A percentile compares a stretch with the other conserved stretches of the same genome.
Evolutionary conservation across 2,329 filamentous ascomycete species (phyloP).

Genomic region (Fusarium cyanostomum): DNA sequence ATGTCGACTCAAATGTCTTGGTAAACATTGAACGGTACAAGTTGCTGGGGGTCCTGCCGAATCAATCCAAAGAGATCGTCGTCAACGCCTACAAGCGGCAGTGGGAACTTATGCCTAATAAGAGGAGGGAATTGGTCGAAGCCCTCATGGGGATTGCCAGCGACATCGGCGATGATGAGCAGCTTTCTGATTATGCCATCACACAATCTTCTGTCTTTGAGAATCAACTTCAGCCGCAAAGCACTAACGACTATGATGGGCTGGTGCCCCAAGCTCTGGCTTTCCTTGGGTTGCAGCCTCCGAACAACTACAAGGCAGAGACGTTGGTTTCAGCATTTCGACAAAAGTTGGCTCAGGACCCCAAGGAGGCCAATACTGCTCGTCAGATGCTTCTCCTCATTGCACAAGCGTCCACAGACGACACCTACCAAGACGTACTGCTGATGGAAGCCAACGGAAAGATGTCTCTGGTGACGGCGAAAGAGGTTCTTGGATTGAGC

Average conservation of each 20-base stretch:
- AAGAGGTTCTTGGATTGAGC: slow-evolving; percentile 45
- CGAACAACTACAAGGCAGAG: slow-evolving; percentile 49
- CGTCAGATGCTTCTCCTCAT: slow-evolving; percentile 49
- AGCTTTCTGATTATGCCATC: slow-evolving; percentile 50
- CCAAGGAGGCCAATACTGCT: slow-evolving; percentile 45
- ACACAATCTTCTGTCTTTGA: slow-evolving; percentile 53
- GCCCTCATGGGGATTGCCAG: slow-evolving; percentile 48
- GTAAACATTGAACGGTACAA: slow-evolving; percentile 49
- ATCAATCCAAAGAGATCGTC: slow-evolving; percentile 48
- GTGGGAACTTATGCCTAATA: slow-evolving; percentile 49
- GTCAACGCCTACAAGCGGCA: slow-evolving; percentile 54
- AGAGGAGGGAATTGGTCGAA: slow-evolving; percentile 46
- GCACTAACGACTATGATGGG: slow-evolving; percentile 44
- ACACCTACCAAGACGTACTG: slow-evolving; percentile 47
- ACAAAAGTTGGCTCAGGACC: slow-evolving; percentile 46
- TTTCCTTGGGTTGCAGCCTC: slow-evolving; percentile 49
- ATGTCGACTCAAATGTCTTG: slow-evolving; percentile 41
- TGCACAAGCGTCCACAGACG: slow-evolving; percentile 47
- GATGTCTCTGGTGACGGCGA: slow-evolving; percentile 50
- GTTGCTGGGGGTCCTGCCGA: slow-evolving; percentile 51
- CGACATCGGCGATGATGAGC: slow-evolving; percentile 46
- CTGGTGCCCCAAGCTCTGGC: slow-evolving; percentile 47
- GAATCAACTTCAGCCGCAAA: slow-evolving; percentile 46
- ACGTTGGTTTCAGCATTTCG: slow-evolving; percentile 50
- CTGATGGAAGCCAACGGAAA: slow-evolving; percentile 48